Evolutionary conservation across 345 rosid genomes (phyloP), one percentile per base, ranked within the genome.

Genomic region (Populus euphratica): DNA sequence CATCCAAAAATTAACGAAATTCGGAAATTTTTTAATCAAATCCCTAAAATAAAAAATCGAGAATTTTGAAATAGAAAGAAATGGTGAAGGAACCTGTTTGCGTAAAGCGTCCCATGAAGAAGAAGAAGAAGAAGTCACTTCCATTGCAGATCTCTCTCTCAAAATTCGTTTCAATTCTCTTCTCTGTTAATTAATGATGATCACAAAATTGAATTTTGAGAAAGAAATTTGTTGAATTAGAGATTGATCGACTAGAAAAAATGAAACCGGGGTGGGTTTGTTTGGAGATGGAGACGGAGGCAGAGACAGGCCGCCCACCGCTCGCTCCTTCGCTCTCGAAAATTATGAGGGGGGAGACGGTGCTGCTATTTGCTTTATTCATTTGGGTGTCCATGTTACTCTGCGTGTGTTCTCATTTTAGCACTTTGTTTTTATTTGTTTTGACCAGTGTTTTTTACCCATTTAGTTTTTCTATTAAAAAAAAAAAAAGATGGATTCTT

Each of bases 91-190:
- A 36, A 95, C 99, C 97, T 93, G 97, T 83, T 91, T 95, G 56
- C 98, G 91, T 71, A 93, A 79, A 77, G 97, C 92, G 87, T 93
- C 98, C 98, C 99, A 93, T 74, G 98, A 95, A 86, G 98, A 95
- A 86, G 98, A 56, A 8, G 62, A 56, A 9, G 62, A 90, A 86
- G 82, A 87, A 64, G 92, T 91, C 78, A 85, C 91, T 20, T 95
- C 97, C 98, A 93, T 95, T 54, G 80, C 64, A 59, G 49, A 17
- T 77, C 69, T 52, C 14, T 71, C 29, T 10, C 8, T 16, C 2
- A 47, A n/a, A 38, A 59, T 12, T 73, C 64, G 64, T 59, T 59
- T 59, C 64, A 23, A 59, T 59, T 59, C 12, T 23, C 27, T 59
- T 56, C 64, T 9, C 29, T 23, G 64, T n/a, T 10, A n/a, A n/a